A percentile compares a stretch with the other conserved stretches of the same genome.
These are phyloP conservation scores for Silene noctiflora DNA, from an alignment of 179 eudicot species.

Conservation along the genomic window DNA sequence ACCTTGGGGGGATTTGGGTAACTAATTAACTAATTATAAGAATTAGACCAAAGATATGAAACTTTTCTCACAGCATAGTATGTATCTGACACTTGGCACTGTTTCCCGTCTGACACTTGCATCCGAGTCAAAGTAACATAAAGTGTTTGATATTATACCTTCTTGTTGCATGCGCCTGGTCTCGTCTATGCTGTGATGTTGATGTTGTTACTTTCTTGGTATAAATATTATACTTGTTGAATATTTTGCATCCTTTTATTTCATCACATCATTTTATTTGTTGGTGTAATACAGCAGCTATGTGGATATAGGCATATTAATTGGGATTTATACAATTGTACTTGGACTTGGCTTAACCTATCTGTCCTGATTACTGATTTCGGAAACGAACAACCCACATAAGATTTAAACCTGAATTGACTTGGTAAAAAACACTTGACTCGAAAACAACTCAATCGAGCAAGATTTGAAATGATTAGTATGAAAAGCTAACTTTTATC, in stretches of 20 bases:
- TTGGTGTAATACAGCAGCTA: neutral
- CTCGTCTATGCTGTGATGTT: neutral
- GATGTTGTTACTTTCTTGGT: neutral
- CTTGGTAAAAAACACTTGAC: neutral
- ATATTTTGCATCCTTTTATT: neutral
- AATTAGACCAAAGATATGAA: neutral
- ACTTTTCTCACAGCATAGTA: neutral
- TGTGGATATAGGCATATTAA: neutral
- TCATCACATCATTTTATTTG: neutral
- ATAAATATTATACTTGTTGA: neutral
- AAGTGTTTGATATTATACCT: neutral
- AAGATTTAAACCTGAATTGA: neutral
- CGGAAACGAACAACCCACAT: neutral
- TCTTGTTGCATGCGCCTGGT: neutral
- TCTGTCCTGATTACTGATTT: neutral
- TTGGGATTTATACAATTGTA: conserved; percentile 2
- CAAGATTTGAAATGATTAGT: neutral
- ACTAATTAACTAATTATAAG: neutral
- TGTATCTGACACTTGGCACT: neutral
- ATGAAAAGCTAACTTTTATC: neutral
- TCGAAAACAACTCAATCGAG: neutral
- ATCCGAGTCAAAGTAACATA: neutral
- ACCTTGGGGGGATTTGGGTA: neutral
- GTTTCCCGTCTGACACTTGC: neutral
- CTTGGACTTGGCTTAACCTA: neutral